These are phyloP conservation scores for Scheffersomyces lignosus DNA, from an alignment of 805 yeast species.

Conservation along the genomic window DNA sequence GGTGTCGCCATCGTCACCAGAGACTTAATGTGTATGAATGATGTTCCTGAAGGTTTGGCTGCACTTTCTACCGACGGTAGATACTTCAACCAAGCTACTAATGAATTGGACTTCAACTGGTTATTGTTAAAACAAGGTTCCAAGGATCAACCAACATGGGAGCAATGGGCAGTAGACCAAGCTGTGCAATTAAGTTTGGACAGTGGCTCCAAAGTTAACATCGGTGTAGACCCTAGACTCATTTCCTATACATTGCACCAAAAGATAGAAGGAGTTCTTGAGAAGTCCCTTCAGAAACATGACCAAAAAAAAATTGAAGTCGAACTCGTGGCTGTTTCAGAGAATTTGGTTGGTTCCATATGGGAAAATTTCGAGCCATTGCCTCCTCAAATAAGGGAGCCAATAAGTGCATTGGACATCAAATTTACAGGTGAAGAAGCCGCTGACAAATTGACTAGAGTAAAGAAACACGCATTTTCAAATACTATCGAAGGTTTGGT, in stretches of 20 bases:
- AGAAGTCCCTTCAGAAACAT: conserved; percentile 19
- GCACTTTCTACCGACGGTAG: conserved; percentile 62
- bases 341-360: conserved; percentile 71
- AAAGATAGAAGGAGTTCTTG: conserved; percentile 31
- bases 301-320: conserved; percentile 32
- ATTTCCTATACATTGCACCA: conserved; percentile 37
- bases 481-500: conserved; percentile 35
- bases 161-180: conserved; percentile 54
- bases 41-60: conserved; percentile 53
- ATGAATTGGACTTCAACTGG: conserved; percentile 65
- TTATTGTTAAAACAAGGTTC: conserved; percentile 52
- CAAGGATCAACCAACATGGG: conserved; percentile 53
- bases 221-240: conserved; percentile 53
- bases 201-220: conserved; percentile 36
- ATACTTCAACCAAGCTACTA: conserved; percentile 57
- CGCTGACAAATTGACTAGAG: conserved; percentile 53
- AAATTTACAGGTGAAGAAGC: conserved; percentile 67
- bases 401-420: conserved; percentile 50
- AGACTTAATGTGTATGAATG: conserved; percentile 51
- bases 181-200: conserved; percentile 52
- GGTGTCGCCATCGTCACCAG: conserved; percentile 61
- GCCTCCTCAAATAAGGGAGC: conserved; percentile 54
- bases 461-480: conserved; percentile 21
- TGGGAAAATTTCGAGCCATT: conserved; percentile 68
- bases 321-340: conserved; percentile 44